Conservation (phyloP, 345 rosid species). For the Odontarrhena argentea region DNA sequence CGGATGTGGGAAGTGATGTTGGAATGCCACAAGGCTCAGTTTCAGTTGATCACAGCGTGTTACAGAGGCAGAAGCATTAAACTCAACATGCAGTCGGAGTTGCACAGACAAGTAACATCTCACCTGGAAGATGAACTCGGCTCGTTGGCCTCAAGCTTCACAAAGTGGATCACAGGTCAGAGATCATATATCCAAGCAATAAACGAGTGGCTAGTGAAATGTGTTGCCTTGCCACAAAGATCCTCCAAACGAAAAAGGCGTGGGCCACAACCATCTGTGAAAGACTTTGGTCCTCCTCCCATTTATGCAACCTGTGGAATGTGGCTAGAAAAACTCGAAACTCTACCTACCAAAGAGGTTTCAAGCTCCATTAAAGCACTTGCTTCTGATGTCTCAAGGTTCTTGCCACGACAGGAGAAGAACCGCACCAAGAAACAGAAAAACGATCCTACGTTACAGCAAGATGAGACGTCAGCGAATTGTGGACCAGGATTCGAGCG, state of each 20-base stretch:
- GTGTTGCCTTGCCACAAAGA: conserved; percentile 47
- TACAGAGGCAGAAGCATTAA: conserved; percentile 47
- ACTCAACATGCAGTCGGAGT: conserved; percentile 62
- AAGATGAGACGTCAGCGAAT: conserved; percentile 62
- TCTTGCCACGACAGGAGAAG: conserved; percentile 81
- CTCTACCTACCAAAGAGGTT: conserved; percentile 60
- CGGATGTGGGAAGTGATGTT: conserved; percentile 97
- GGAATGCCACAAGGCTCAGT: conserved; percentile 86
- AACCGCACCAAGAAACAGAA: conserved; percentile 55
- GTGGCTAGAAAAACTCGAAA: conserved; percentile 68
- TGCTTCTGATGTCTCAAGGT: conserved; percentile 59
- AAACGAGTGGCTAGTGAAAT: conserved; percentile 72
- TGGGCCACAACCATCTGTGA: conserved; percentile 33
- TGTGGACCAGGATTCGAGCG: conserved; percentile 55
- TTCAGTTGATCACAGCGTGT: conserved; percentile 56
- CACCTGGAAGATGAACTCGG: conserved; percentile 70
- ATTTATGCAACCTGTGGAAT: conserved; percentile 67
- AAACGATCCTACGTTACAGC: conserved; percentile 45
- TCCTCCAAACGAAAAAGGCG: conserved; percentile 47
- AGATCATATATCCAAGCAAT: conserved; percentile 65
- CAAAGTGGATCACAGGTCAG: conserved; percentile 78
- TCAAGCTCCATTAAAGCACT: conserved; percentile 61
- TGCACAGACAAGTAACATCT: conserved; percentile 61
- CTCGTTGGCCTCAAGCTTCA: conserved; percentile 61
- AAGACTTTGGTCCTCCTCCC: conserved; percentile 73